Percentiles rank a stretch among this genome's conserved stretches.
Conservation (phyloP, 352 stramenopile species). For the Globisporangium canariense region DNA sequence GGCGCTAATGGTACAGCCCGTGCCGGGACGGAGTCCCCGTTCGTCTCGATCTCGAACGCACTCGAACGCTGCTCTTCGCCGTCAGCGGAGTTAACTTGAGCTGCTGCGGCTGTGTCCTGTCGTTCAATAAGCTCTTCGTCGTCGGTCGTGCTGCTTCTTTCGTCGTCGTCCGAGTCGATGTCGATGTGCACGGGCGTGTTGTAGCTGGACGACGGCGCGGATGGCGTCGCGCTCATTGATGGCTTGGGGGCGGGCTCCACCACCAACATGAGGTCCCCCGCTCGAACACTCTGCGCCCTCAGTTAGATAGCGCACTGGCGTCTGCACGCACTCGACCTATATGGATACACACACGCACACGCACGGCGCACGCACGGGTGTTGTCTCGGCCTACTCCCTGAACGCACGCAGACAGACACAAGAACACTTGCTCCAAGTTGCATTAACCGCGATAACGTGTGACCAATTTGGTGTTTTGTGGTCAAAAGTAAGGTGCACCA, state of each 20-base stretch:
- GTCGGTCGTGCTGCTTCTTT: background rate
- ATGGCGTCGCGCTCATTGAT: background rate
- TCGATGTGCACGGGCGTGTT: constrained; percentile 4
- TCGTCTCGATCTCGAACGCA: background rate
- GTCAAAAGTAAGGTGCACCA: background rate
- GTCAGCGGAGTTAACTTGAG: background rate
- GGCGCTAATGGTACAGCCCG: background rate
- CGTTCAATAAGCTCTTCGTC: background rate
- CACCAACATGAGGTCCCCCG: background rate
- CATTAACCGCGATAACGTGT: background rate
- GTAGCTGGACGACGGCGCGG: background rate
- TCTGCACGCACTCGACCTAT: no score
- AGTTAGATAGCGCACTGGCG: background rate
- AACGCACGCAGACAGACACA: background rate
- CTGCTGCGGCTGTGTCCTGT: background rate
- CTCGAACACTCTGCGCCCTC: background rate
- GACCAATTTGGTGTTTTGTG: background rate
- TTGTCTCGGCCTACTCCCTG: background rate
- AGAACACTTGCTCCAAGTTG: background rate
- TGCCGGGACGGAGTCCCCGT: background rate
- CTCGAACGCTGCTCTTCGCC: background rate
- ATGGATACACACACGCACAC: background rate
- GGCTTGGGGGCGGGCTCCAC: background rate
- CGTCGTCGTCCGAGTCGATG: constrained; percentile 6
- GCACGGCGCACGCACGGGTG: no score